Percentiles rank a stretch among this genome's conserved stretches.
These are phyloP conservation scores for Leucosporidium creatinivorum DNA, from an alignment of 768 basidiomycete species.

Conservation along the genomic window DNA sequence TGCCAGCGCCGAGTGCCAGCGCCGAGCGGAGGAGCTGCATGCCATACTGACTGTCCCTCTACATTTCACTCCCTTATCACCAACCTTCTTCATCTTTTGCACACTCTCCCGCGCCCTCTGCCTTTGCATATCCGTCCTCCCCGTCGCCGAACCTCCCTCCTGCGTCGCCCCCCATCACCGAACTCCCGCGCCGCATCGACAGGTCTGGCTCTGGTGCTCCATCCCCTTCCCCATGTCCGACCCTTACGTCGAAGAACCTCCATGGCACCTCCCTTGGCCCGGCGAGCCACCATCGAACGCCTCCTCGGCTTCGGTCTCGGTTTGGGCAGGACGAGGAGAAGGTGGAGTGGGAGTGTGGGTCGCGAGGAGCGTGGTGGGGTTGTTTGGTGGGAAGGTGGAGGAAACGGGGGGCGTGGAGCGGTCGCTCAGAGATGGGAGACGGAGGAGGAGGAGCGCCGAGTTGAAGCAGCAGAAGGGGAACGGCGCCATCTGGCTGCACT, in stretches of 20 bases:
- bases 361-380: neutral
- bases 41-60: too few species aligned
- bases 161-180: too few species aligned
- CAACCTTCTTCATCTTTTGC: too few species aligned
- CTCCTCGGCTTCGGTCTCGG: neutral
- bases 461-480: neutral
- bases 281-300: neutral
- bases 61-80: too few species aligned
- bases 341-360: constrained; percentile 20
- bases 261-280: constrained; percentile 40
- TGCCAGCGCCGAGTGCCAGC: too few species aligned
- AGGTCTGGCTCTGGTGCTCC: constrained; percentile 47
- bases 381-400: neutral
- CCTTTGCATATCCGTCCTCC: neutral
- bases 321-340: constrained; percentile 19
- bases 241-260: constrained; percentile 40
- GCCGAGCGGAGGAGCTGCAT: neutral
- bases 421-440: neutral
- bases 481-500: neutral
- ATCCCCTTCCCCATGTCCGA: constrained; percentile 45
- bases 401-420: neutral
- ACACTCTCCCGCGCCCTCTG: too few species aligned
- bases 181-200: neutral
- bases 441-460: neutral
- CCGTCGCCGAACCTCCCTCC: neutral